Evolutionary conservation across 305 asterid species (phyloP), one percentile per base, ranked within the genome.

Genomic region (Fraxinus nigra): DNA sequence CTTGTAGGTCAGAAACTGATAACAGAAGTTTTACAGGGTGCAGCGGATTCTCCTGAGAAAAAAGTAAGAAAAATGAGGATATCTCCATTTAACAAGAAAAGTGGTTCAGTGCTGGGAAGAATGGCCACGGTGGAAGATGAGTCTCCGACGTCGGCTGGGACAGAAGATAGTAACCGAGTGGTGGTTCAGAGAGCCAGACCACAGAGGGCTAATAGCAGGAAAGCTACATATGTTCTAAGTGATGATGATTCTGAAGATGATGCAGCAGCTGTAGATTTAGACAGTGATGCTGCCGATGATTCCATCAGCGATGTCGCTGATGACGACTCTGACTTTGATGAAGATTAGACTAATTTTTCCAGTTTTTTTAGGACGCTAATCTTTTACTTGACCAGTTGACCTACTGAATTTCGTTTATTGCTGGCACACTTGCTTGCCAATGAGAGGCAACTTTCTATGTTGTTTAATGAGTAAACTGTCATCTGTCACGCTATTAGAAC

Each of bases 21-120:
- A 82, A 92, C 97, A 1, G 93, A 93, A 40, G 91, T 91, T 67
- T 82, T 93, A 35, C 87, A 92, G 85, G 91, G 94, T 43, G 85
- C 85, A 11, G 92, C 82, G 32, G 81, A 77, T 79, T 93, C 99
- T 3, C 99, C 98, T 7, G 98, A 92, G 74, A 94, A 87, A 81
- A 95, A 95, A 83, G 97, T 93, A 79, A 93, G 97, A 88, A 90
- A 89, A 82, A 92, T 92, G 97, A 91, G 99, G 78, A 91, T 86
- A 10, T 95, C 99, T 3, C 98, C 98, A 2, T 95, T 93, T 84
- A 94, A 95, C 51, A 40, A 96, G 93, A 94, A 96, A 82, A 95
- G 98, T 83, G 90, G 97, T 75, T 91, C 99, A 56, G 32, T 92
- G 79, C 76, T 92, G 43, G 96, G 94, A 79, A 89, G 85, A 78